Base-by-base conservation (phyloP, 495 filamentous ascomycete species). In the Podospora conica region DNA sequence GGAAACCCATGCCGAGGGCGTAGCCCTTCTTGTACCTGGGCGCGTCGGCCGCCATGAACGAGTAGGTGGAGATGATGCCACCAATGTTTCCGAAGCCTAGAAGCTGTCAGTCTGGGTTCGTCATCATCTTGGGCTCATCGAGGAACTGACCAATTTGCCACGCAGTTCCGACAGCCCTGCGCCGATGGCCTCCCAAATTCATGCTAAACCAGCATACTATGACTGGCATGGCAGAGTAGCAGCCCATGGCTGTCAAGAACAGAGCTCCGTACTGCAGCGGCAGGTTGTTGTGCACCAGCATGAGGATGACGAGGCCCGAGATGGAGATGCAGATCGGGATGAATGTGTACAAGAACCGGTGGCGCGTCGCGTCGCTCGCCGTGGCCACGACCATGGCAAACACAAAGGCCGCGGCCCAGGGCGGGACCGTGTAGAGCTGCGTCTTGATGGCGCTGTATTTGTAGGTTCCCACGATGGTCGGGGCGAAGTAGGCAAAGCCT, bases 191-290 rank as follows among this genome's bases (percentile, higher is more conserved):
- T 1, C 90, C 90, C 22, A 96, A 78, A 68, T 96, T 97, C 86
- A 96, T 96, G 67, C 89, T 90, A 77, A 92, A 97, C 92, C 93
- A 98, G 74, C 92, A 97, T 0, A 96, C 86, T 48, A 91, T 83
- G 11, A 96, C 85, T 0, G 92, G 92, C 86, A 94, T 90, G 9
- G 91, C 89, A 60, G 84, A 82, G 70, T 90, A 91, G 0, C 78
- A 78, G 24, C 84, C 83, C 74, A 82, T 81, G 5, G 88, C 87
- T 64, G 91, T 81, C 33, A 96, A 75, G 76, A 92, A 92, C 18
- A 96, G 80, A 1, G 87, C 91, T 0, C 78, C 86, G 69, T 96
- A 96, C 74, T 91, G 79, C 40, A 90, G 76, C 20, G 83, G 66
- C 2, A 74, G 73, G 65, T 89, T 81, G 24, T 80, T 71, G 55